Conservation (phyloP, 2,329 filamentous ascomycete species). For the Colletotrichum sp. region DNA sequence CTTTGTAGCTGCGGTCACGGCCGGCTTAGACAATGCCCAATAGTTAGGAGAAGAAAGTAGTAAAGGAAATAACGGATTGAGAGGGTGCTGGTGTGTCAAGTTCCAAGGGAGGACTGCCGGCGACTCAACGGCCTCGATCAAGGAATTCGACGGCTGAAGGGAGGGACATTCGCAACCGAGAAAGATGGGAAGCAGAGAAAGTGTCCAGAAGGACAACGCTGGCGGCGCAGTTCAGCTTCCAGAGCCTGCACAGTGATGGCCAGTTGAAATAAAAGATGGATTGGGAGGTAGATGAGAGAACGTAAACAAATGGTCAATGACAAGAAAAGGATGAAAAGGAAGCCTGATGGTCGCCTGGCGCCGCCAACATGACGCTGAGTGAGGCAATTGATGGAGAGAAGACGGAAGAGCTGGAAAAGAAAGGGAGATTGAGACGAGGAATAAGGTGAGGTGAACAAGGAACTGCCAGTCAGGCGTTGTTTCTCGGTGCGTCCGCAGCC, state of each 20-base stretch:
- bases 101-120: not conserved
- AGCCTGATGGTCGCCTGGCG: not conserved
- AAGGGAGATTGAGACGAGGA: not conserved
- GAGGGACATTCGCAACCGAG: not conserved
- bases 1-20: not conserved
- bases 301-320: not conserved
- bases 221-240: not conserved
- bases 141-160: not conserved
- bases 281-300: not conserved
- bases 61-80: not conserved
- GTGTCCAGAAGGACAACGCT: not conserved
- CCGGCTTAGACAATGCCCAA: not conserved
- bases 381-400: not conserved
- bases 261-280: not conserved
- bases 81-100: not conserved
- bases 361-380: conserved; percentile 11
- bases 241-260: not conserved
- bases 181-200: not conserved
- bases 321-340: not conserved
- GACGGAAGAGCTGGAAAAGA: not conserved
- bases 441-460: not conserved
- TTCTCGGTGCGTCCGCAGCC: not conserved
- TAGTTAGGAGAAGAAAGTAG: not conserved
- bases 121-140: not conserved
- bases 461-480: not conserved